A percentile compares a stretch with the other conserved stretches of the same genome.
Evolutionary conservation across 352 stramenopile species (phyloP).

Genomic region (Phytophthora litchii): DNA sequence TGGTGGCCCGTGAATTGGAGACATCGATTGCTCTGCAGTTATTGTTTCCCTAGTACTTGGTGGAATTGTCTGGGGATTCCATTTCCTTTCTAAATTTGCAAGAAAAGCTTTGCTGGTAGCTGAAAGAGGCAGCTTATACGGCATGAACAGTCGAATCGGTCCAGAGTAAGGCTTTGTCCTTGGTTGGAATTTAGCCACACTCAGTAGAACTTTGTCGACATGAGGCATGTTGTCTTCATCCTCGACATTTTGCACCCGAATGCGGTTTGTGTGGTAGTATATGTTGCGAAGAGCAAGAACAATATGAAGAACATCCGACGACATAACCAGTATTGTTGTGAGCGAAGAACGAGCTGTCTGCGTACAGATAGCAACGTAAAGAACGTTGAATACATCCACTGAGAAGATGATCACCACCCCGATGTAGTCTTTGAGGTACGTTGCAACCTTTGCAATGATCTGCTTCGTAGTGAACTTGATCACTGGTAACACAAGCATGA

Average conservation of each 20-base stretch:
- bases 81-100: background rate
- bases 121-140: constrained; percentile 17
- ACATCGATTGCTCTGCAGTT: background rate
- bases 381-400: constrained; percentile 42
- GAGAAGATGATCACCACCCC: constrained; percentile 29
- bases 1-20: background rate
- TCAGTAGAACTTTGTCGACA: constrained; percentile 2
- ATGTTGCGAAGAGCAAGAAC: constrained; percentile 16
- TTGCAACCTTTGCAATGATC: constrained; percentile 10
- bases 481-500: constrained; percentile 19
- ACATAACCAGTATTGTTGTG: constrained; percentile 24
- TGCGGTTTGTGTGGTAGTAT: constrained; percentile 12
- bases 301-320: constrained; percentile 16
- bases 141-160: constrained; percentile 12
- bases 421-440: constrained; percentile 33
- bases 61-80: background rate
- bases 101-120: constrained; percentile 3
- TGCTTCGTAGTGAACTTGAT: constrained; percentile 43
- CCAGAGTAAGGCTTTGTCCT: constrained; percentile 8
- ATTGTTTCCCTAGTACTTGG: background rate
- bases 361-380: constrained; percentile 44
- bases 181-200: constrained; percentile 4
- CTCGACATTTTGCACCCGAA: background rate
- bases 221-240: background rate
- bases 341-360: constrained; percentile 29